Evolutionary conservation across 768 basidiomycete species (phyloP), one percentile per base, ranked within the genome.

Genomic region (Trametes villosa): DNA sequence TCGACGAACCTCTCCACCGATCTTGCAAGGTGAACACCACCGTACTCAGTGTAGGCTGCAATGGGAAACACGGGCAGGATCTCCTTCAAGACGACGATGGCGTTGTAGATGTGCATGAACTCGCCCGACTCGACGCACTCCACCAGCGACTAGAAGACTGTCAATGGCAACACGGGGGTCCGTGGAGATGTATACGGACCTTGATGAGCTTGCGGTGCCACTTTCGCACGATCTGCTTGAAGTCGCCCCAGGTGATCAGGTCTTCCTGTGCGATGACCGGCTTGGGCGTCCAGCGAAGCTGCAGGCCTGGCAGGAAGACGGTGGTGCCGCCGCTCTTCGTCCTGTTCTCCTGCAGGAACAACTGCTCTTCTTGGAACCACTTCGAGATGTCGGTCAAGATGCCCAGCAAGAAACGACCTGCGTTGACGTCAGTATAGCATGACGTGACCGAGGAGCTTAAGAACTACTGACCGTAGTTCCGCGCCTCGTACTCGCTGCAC

Each of bases 91-190:
- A 99, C 88, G 38, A 96, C 85, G 74, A 98, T 91, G n/a, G 93
- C 84, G 70, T 99, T 99, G 74, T 96, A 96, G 54, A 98, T 92
- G 68, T 94, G 94, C 91, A 98, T 96, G 72, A 96, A 98, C 69
- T 96, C 96, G 50, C 84, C 85, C 2, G 94, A 89, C 68, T 88
- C 83, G 62, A 98, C 88, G 70, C 91, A 94, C 31, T 86, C 88
- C 20, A 82, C 78, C 65, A 98, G 86, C 57, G 85, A 86, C 95
- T 95, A 12, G 12, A 5, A 20, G 15, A 2, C 17, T 12, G 44
- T 58, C 17, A 62, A 54, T 26, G 22, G 20, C 3, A 29, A 54
- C 30, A 13, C 20, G 7, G 12, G n/a, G 18, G 1, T 20, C 0
- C 22, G 17, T 26, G 8, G 4, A 40, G 6, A 5, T 0, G 18